These are phyloP conservation scores for Pleurotus tuoliensis DNA, from an alignment of 768 basidiomycete species.

Conservation along the genomic window DNA sequence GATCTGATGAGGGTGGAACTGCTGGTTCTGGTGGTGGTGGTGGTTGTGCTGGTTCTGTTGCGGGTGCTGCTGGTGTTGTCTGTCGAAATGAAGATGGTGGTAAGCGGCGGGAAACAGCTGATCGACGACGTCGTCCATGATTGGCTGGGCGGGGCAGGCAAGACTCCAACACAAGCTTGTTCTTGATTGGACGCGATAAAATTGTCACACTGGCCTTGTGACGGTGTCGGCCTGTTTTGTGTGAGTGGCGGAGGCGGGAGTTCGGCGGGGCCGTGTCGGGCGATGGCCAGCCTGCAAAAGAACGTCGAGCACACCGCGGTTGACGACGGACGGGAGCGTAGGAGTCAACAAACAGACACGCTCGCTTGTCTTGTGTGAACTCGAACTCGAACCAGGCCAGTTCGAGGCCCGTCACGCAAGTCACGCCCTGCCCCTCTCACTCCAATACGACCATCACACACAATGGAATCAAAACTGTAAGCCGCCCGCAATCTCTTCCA, in stretches of 20 bases:
- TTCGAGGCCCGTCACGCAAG: slow-evolving; percentile 10
- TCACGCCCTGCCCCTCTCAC: slow-evolving; percentile 20
- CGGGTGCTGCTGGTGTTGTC: slow-evolving; percentile 23
- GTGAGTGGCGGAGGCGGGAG: too few species aligned
- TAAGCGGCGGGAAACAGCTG: slow-evolving; percentile 58
- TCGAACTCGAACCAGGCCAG: not conserved
- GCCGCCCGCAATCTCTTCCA: not conserved
- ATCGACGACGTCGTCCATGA: slow-evolving; percentile 56
- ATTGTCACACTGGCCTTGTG: slow-evolving; percentile 11
- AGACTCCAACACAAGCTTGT: not conserved
- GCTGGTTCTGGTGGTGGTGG: slow-evolving; percentile 26
- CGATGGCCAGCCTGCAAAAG: not conserved
- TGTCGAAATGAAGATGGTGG: slow-evolving; percentile 47
- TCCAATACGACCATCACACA: slow-evolving; percentile 8
- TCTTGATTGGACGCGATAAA: slow-evolving; percentile 7
- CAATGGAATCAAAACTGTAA: slow-evolving; percentile 32
- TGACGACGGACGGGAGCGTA: not conserved
- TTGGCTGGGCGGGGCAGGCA: slow-evolving; percentile 30
- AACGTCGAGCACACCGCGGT: not conserved
- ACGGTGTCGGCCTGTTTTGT: not conserved
- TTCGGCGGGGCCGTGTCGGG: not conserved
- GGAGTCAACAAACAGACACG: not conserved
- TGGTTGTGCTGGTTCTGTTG: slow-evolving; percentile 16
- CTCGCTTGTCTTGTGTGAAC: slow-evolving; percentile 7
- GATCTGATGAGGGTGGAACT: slow-evolving; percentile 22